These are phyloP conservation scores for Clarireedia monteithiana DNA, from an alignment of 2,329 filamentous ascomycete species.

Conservation along the genomic window DNA sequence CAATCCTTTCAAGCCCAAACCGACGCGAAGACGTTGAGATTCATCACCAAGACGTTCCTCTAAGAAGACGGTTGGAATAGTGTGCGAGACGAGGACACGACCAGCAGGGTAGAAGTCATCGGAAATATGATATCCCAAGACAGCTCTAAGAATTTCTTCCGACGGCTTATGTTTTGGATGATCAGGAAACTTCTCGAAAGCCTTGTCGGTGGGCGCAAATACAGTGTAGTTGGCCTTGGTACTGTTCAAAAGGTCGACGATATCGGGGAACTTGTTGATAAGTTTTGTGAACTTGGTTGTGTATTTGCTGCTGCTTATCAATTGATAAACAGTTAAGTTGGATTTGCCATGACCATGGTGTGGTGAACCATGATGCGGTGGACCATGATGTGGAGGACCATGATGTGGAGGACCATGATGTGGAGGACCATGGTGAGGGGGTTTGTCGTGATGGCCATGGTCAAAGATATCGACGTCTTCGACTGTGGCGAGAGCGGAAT, in stretches of 20 bases:
- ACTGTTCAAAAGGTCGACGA: conserved; percentile 67
- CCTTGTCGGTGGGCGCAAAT: conserved; percentile 71
- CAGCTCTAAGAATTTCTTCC: conserved; percentile 60
- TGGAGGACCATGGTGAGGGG: conserved; percentile 24
- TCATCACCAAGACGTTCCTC: conserved; percentile 52
- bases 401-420: conserved; percentile 27
- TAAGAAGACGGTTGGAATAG: conserved; percentile 61
- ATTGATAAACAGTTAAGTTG: conserved; percentile 70
- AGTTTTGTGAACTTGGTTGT: conserved; percentile 70
- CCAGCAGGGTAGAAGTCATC: conserved; percentile 58
- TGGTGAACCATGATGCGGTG: conserved; percentile 22
- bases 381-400: conserved; percentile 20
- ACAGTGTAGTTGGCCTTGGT: conserved; percentile 70
- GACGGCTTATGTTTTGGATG: conserved; percentile 48
- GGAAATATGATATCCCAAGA: conserved; percentile 70
- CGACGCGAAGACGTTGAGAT: conserved; percentile 65
- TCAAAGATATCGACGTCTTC: conserved; percentile 27
- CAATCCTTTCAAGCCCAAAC: conserved; percentile 54
- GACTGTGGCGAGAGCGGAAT: conserved; percentile 29
- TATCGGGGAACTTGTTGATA: conserved; percentile 63
- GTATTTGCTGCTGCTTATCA: conserved; percentile 68
- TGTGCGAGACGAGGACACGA: conserved; percentile 61
- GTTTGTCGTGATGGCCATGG: conserved; percentile 15
- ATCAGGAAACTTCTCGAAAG: conserved; percentile 57
- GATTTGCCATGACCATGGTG: conserved; percentile 33